Conservation (phyloP, 2,329 filamentous ascomycete genomes). For the Cladobotryum mycophilum region DNA sequence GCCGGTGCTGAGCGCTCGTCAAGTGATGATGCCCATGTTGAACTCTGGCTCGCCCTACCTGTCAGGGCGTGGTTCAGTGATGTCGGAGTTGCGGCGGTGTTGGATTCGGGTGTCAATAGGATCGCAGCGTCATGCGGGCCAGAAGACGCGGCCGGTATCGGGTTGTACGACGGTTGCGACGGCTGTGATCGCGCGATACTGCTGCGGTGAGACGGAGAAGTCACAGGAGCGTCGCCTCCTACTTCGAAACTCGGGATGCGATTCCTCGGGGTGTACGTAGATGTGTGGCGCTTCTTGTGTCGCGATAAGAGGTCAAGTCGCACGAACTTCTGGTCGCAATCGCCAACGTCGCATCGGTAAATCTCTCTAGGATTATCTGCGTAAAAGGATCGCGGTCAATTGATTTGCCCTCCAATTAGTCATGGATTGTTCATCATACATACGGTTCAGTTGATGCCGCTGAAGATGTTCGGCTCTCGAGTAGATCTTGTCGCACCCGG, state of each 20-base stretch:
- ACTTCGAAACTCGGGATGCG: conserved; percentile 43
- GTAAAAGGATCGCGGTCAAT: background rate
- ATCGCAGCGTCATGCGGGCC: conserved; percentile 42
- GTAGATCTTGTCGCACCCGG: conserved; percentile 72
- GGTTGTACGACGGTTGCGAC: background rate
- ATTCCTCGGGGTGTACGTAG: conserved; percentile 45
- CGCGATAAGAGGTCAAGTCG: conserved; percentile 69
- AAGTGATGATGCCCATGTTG: conserved; percentile 26
- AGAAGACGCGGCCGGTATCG: conserved; percentile 16
- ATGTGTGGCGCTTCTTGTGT: conserved; percentile 59
- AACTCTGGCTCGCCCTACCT: conserved; percentile 10
- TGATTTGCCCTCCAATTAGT: no score
- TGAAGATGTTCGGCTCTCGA: conserved; percentile 76
- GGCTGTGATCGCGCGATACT: background rate
- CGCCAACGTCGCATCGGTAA: conserved; percentile 67
- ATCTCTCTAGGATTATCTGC: conserved; percentile 74
- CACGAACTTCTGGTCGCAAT: conserved; percentile 71
- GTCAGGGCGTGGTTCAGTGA: conserved; percentile 18
- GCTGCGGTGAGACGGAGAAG: background rate
- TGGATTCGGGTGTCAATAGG: conserved; percentile 37
- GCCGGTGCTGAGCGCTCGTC: conserved; percentile 25
- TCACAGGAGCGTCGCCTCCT: conserved; percentile 17
- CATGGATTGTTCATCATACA: conserved; percentile 21
- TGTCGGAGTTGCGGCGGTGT: conserved; percentile 22
- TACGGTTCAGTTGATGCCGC: conserved; percentile 76